phyloP scores from a whole-genome alignment of 2,329 filamentous ascomycete genomes.

The Graphilbum fragrans region DNA sequence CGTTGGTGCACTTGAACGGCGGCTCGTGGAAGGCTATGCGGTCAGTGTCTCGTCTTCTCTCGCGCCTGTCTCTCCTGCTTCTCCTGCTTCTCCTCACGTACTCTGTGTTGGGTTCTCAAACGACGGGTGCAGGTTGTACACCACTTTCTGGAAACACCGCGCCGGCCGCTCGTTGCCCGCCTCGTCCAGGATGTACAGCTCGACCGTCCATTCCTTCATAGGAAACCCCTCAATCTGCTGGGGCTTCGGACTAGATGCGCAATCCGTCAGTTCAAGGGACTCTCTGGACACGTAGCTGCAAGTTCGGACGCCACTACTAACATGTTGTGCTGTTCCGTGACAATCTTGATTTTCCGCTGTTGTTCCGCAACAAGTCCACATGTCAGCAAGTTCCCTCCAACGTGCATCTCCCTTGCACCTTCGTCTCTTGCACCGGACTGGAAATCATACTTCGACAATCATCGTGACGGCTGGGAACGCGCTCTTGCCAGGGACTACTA shows the following conservation, averaged over 20 bases:
- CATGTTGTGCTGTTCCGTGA: conserved; percentile 85
- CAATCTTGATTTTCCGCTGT: conserved; percentile 82
- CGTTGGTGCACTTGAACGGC: conserved; percentile 82
- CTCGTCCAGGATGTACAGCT: conserved; percentile 73
- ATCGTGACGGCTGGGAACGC: conserved; percentile 14
- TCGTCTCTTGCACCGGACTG: too few relatives aligned
- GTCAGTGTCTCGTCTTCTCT: neutral
- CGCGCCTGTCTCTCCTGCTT: neutral
- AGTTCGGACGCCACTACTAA: conserved; percentile 33
- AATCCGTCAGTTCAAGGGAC: neutral
- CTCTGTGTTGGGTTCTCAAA: conserved; percentile 81
- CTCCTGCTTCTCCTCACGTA: conserved; percentile 33
- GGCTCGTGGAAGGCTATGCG: conserved; percentile 62
- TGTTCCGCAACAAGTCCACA: conserved; percentile 17
- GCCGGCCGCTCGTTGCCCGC: conserved; percentile 75
- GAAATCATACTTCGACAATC: conserved; percentile 22
- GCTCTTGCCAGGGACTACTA: neutral
- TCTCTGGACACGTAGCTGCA: too few relatives aligned
- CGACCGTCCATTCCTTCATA: conserved; percentile 85
- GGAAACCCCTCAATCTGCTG: conserved; percentile 79
- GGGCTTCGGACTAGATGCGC: conserved; percentile 52
- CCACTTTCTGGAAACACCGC: conserved; percentile 80
- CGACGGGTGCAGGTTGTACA: conserved; percentile 86
- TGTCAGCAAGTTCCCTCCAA: too few relatives aligned
- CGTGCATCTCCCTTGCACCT: too few relatives aligned